Base-by-base conservation (phyloP, 2,329 filamentous ascomycete genomes). In the Celoporthe dispersa region DNA sequence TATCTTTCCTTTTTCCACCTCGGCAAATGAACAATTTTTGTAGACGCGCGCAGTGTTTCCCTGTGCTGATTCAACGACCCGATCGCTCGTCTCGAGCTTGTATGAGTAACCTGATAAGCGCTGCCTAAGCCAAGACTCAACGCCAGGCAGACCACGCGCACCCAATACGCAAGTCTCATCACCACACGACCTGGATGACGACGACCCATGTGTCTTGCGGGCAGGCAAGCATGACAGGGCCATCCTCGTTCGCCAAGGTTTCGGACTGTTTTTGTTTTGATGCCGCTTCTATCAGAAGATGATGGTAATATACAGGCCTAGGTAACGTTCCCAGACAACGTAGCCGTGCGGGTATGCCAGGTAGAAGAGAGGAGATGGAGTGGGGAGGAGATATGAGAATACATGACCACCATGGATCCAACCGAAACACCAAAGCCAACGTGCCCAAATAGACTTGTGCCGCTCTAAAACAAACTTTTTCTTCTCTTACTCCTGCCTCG, bases 371-470 rank as follows among this genome's bases (percentile, higher is more conserved):
- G 75, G 73, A 71, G 71, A 75, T 74, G 73, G 67, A 73, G 71
- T 72, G 73, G 73, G 75, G 73, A 79, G 79, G 80, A 79, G 79
- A 81, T 78, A 78, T 78, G 78, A 77, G 76, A 77, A 75, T 44
- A 78, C 77, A 81, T 78, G 79, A 77, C 77, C 78, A 78, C 77
- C 75, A 77, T 77, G 78, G 76, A 77, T 78, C 78, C 79, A 74
- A 48, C 77, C 77, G 77, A 79, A 84, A 86, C 82, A 85, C 84
- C 84, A 75, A 82, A 82, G 78, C 83, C 82, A 75, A 78, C 62
- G 84, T 84, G 81, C 82, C 80, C 80, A 80, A 76, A 79, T 81
- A 77, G 77, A 75, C 37, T 60, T 65, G 63, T 70, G 73, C 75
- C 76, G 76, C 76, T 77, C 73, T 75, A 76, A 77, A 74, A 73